Evolutionary conservation across 345 rosid species (phyloP), one percentile per base, ranked within the genome.

Genomic region (Eutrema yunnanense): DNA sequence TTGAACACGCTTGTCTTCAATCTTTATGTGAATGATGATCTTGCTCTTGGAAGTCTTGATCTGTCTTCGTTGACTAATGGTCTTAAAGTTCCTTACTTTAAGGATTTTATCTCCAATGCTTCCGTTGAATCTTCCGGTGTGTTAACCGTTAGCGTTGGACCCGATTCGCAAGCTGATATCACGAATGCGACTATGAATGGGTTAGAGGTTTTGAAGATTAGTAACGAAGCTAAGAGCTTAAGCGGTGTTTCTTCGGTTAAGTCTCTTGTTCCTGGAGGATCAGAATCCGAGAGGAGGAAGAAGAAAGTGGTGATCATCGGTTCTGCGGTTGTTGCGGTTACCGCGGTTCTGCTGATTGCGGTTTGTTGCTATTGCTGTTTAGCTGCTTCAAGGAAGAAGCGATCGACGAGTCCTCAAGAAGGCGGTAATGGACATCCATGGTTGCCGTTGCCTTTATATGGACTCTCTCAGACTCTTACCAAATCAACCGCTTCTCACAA

Each of bases 391-490:
- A 77, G 29, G 66, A 71, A 65, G 67, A 10, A 77, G 36, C 6
- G 67, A 0, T 58, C 72, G 0, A 65, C 76, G 29, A 65, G 72
- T 79, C 60, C 88, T 76, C 83, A 84, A 64, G 96, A 95, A 70
- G 92, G 85, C 7, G 74, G 73, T 52, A 74, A 34, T 13, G 78
- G 79, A 56, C 90, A 84, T 68, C 82, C 94, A 11, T 88, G 92
- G 97, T 73, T 95, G 65, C 96, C 96, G 4, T 82, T 95, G 82
- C 92, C 99, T 26, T 82, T 95, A 50, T 90, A 90, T 57, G 99
- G 99, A 74, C 88, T 83, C 83, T 92, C 98, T 36, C 97, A 78
- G 70, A 90, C 97, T 62, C 94, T 77, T 34, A 90, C 98, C 42
- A 83, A 90, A 79, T 90, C 99, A 19, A 85, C 96, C 0, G 81